Base-by-base conservation (phyloP, 1,284 basidiomycete genomes). In the Taiwanofungus camphoratus region DNA sequence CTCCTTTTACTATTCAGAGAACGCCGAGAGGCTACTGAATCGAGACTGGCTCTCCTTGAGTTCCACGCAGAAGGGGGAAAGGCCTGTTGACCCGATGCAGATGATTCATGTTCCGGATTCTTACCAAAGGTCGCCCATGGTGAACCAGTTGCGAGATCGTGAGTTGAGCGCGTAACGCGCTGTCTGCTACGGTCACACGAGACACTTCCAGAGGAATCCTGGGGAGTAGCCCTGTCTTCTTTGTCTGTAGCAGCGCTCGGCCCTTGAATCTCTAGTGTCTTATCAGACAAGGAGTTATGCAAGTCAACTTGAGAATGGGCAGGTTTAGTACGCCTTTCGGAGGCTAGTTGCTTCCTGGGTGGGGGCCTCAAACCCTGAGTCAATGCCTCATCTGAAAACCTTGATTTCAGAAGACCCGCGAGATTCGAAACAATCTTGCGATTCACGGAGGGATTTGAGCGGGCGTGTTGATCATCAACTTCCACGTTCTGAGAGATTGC, bases 91-190 rank as follows among this genome's bases (percentile, higher is more conserved):
- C 47, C 46, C 41, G 51, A 52, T 8, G 49, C 44, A 19, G 39
- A 45, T 12, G 16, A 24, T 5, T 30, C 22, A 12, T 15, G 55
- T 16, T 47, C 46, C 30, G 55, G 57, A 35, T 55, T 57, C 37
- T 65, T 56, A 15, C 71, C 71, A 56, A 71, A 73, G 7, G 69
- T 71, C 11, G 71, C 62, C 71, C 69, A 73, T 39, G 61, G 64
- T 5, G 62, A 61, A 19, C 53, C 52, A 0, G 57, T 41, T 2
- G 60, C 48, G 18, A 61, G 39, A 22, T 52, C 55, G 45, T 59
- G 50, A 9, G 58, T 53, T 23, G 63, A 31, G 52, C 49, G 48
- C 51, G 63, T 36, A 40, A 57, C 36, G 50, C 47, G 45, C 46
- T 49, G 32, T 48, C 50, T 46, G 30, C 48, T 45, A 22, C 47